Evolutionary conservation across 805 yeast genomes (phyloP).

Genomic region (Ogataea paradorogensis): DNA sequence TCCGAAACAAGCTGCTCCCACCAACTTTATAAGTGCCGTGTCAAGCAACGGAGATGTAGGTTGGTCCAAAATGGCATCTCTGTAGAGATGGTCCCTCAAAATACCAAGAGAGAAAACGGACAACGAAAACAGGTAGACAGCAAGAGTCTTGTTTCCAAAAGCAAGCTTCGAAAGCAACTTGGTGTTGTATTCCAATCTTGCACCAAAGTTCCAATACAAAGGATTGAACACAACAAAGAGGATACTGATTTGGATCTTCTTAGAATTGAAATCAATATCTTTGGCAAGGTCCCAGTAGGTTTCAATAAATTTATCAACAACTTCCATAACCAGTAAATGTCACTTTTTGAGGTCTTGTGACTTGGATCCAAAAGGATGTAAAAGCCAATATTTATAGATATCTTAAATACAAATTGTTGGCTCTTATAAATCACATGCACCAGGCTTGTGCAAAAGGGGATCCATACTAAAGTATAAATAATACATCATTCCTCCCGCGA

Average conservation of each 20-base stretch:
- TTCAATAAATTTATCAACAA: constrained; percentile 18
- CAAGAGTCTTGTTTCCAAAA: constrained; percentile 61
- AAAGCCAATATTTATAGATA: constrained; percentile 5
- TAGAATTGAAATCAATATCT: constrained; percentile 25
- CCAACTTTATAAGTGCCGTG: constrained; percentile 31
- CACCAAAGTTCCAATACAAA: constrained; percentile 90
- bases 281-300: constrained; percentile 22
- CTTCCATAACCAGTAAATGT: constrained; percentile 13
- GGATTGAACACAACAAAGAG: constrained; percentile 86
- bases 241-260: constrained; percentile 40
- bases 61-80: constrained; percentile 69
- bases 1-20: constrained; percentile 55
- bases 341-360: constrained; percentile 4
- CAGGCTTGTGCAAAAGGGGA: not conserved
- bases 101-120: constrained; percentile 86
- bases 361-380: not conserved
- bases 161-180: constrained; percentile 72
- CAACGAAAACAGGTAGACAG: constrained; percentile 81
- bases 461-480: constrained; percentile 3
- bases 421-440: constrained; percentile 4
- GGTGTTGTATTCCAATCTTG: constrained; percentile 79
- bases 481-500: constrained; percentile 1
- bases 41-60: constrained; percentile 58
- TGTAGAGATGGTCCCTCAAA: constrained; percentile 71
- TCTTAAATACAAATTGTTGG: constrained; percentile 3